Base-by-base conservation (phyloP, 2,329 filamentous ascomycete genomes). In the Cladosporium sp. region DNA sequence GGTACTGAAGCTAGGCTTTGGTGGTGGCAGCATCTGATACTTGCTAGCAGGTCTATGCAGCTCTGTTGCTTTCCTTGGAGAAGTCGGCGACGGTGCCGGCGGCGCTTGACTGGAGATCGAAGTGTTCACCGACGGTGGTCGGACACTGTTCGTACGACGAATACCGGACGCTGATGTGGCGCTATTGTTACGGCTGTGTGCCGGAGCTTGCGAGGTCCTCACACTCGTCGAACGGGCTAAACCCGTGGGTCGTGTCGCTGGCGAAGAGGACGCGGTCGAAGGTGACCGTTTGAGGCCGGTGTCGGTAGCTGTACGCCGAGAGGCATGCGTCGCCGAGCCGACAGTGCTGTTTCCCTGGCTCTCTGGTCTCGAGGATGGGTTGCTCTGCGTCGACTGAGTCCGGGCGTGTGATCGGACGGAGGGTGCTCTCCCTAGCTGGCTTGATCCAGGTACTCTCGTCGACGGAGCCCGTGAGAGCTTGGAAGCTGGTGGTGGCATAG, bases 1-100 rank as follows among this genome's bases (percentile, higher is more conserved):
- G 0, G 79, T 84, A 44, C 74, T 79, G 67, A 86, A 86, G 43
- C 76, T 71, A 0, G 82, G 80, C 8, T 77, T 76, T 3, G 60
- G 53, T 7, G 60, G 57, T 18, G 58, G 54, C 22, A 71, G 68
- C n/a, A 70, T 66, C 14, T 70, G 66, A 38, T 65, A 55, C 4
- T 31, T 45, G 35, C 16, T 19, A 35, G 28, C 40, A n/a, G 49
- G 49, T 14, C 33, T 38, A 14, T 28, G 22, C 22, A 43, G 14
- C 9, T 53, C 40, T 37, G 38, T 32, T 16, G 16, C 38, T 38
- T 54, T 48, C 37, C 46, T 43, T 8, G 52, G 44, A 31, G 52
- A 49, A 11, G 41, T 43, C 9, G 46, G 44, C n/a, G 52, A 44
- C 37, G 45, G 44, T 13, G 41, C 44, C 32, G 32, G 6, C 10